These are phyloP conservation scores for Candolleomyces eurysporus DNA, from an alignment of 768 basidiomycete species.

Conservation along the genomic window DNA sequence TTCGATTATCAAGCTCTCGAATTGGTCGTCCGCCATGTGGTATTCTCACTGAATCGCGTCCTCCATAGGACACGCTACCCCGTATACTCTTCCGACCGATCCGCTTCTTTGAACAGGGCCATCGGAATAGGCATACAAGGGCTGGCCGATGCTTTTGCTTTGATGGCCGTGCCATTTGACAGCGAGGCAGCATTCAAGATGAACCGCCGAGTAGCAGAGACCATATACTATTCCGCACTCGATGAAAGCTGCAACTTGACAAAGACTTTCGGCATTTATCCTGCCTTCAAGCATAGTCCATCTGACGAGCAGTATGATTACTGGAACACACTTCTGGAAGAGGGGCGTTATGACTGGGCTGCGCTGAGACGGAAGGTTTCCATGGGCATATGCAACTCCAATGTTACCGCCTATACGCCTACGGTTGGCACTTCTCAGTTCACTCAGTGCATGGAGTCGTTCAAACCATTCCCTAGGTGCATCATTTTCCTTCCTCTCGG, in stretches of 20 bases:
- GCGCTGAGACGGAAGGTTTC: constrained; percentile 53
- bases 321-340: background rate
- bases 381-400: constrained; percentile 72
- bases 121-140: constrained; percentile 84
- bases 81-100: constrained; percentile 57
- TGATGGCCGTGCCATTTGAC: constrained; percentile 79
- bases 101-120: constrained; percentile 81
- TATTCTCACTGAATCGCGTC: background rate
- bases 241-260: constrained; percentile 62
- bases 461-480: constrained; percentile 44
- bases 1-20: background rate
- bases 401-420: constrained; percentile 81
- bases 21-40: background rate
- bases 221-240: constrained; percentile 78
- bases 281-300: constrained; percentile 69
- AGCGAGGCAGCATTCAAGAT: constrained; percentile 65
- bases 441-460: constrained; percentile 81
- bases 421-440: constrained; percentile 85
- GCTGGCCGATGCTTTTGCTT: constrained; percentile 83
- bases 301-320: background rate
- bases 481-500: no score
- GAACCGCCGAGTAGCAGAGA: constrained; percentile 82
- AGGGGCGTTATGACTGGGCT: background rate
- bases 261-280: constrained; percentile 72
- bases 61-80: background rate